Evolutionary conservation across 176 grass and related monocot genomes (phyloP), one percentile per base, ranked within the genome.

Genomic region (Otatea glauca): DNA sequence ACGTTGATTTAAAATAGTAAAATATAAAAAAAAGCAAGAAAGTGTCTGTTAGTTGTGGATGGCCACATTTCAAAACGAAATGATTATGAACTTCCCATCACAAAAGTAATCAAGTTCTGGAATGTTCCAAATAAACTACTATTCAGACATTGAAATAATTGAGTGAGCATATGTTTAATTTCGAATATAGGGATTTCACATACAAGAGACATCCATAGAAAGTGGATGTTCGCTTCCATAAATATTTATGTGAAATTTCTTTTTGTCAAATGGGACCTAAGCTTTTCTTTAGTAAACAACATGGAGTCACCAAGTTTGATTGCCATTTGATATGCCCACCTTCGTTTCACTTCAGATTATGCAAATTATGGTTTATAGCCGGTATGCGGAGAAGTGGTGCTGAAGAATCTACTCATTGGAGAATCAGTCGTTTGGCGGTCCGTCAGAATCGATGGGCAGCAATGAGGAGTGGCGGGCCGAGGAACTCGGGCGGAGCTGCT

Each of bases 291-390:
- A 17, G 23, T 29, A 72, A 72, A 49, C 23, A 72, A 9, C 23
- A 72, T 71, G 42, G n/a, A 71, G 23, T 49, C 43, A 72, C n/a
- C 70, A 64, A 60, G 12, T 64, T 63, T 32, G 61, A 64, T 25
- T 64, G 12, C 25, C 61, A 64, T 32, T 32, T 29, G 13, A 32
- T 29, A 29, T 29, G n/a, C n/a, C n/a, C n/a, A n/a, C n/a, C n/a
- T n/a, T n/a, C n/a, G n/a, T n/a, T n/a, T n/a, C n/a, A n/a, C n/a
- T n/a, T n/a, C n/a, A n/a, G n/a, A n/a, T n/a, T n/a, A n/a, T n/a
- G n/a, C n/a, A n/a, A n/a, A n/a, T n/a, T n/a, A n/a, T n/a, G n/a
- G n/a, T n/a, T n/a, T n/a, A n/a, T n/a, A n/a, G n/a, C n/a, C n/a
- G n/a, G n/a, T n/a, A n/a, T n/a, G n/a, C n/a, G n/a, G n/a, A n/a